phyloP scores from a whole-genome alignment of 2,329 filamentous ascomycete species.

The Fusarium pseudonygamai region DNA sequence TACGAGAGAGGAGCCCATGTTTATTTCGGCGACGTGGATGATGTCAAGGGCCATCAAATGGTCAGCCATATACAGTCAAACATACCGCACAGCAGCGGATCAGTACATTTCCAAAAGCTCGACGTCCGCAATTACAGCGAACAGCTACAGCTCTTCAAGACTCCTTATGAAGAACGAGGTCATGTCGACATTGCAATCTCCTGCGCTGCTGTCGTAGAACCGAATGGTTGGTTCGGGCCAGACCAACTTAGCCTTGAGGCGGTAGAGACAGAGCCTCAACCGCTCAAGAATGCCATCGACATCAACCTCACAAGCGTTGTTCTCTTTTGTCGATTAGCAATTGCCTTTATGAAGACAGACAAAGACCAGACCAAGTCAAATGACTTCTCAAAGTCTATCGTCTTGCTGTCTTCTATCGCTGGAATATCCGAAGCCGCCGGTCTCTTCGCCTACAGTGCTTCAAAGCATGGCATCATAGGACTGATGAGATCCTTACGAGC shows the following conservation, averaged over 20 bases:
- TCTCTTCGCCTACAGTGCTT: background rate
- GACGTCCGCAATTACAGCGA: background rate
- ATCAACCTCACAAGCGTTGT: background rate
- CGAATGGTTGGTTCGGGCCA: background rate
- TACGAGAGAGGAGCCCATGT: background rate
- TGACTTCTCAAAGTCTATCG: background rate
- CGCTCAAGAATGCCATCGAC: background rate
- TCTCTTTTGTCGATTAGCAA: background rate
- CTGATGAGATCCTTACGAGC: background rate
- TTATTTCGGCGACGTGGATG: background rate
- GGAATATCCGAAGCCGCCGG: background rate
- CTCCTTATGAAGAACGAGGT: background rate
- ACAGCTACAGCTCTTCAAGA: background rate
- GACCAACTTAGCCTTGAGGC: background rate
- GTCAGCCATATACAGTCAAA: background rate
- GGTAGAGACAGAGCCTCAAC: background rate
- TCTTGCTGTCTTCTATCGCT: background rate
- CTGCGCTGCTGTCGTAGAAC: background rate
- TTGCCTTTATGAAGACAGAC: background rate
- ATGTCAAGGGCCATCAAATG: background rate
- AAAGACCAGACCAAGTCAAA: accelerated
- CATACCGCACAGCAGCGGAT: background rate
- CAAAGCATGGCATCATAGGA: background rate
- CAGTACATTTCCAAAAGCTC: background rate
- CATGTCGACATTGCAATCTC: background rate